Evolutionary conservation across 345 rosid species (phyloP), one percentile per base, ranked within the genome.

Genomic region (Dimocarpus longan): DNA sequence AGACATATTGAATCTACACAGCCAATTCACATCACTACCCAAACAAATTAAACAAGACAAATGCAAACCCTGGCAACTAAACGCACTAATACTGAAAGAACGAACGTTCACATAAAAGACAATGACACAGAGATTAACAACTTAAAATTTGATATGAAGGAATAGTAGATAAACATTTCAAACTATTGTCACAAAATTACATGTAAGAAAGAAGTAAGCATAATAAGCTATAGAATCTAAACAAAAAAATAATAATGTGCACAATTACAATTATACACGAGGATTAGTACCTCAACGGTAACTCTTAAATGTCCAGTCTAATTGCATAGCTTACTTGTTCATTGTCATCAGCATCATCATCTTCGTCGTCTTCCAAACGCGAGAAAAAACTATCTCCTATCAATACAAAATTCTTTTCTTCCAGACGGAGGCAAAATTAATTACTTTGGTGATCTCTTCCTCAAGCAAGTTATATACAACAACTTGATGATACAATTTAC

Each of bases 381-480:
- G 69, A 24, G 54, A 66, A 67, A 12, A 72, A 73, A 15, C 42
- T 44, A 40, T 65, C 82, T 68, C 80, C 81, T 40, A 63, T 8
- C 80, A 54, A 48, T 73, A 60, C 76, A 80, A 79, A 87, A 77
- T 82, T 62, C 42, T 50, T 60, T 13, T 66, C 74, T 72, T 64
- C 6, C 1, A 43, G 62, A 70, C 39, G 26, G 42, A 70, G 8
- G 50, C 21, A 65, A 81, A 43, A 64, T 24, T 48, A 73, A 66
- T 46, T 65, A 48, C 12, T 9, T 69, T 40, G 63, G 62, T 48
- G 52, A 44, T 56, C 78, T 48, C 76, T 76, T 80, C 82, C 78
- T 73, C 77, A 80, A 37, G 73, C 63, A 80, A 48, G 62, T 77
- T 83, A 86, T 87, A 78, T 85, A 87, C 90, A 87, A 67, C 52